phyloP scores from a whole-genome alignment of 371 early-diverging fungal species.

The Syncephalis fuscata region DNA sequence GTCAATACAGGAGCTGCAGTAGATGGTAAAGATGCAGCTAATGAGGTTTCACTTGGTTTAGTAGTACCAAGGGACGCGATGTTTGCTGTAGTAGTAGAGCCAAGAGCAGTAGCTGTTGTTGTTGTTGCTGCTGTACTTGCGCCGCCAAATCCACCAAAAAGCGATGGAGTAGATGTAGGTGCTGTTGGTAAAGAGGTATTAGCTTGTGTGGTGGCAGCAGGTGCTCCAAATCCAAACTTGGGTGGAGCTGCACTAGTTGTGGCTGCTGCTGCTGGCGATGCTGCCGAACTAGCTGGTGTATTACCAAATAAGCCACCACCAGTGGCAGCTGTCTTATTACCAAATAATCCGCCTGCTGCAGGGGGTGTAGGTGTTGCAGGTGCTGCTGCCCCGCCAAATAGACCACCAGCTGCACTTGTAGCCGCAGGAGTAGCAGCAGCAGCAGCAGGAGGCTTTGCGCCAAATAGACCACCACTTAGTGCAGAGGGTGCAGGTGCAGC shows the following conservation, averaged over 20 bases:
- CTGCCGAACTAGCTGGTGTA: constrained; percentile 1
- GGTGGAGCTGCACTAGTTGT: constrained; percentile 7
- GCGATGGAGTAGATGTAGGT: constrained; percentile 5
- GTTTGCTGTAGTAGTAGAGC: background rate
- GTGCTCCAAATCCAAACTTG: constrained; percentile 6
- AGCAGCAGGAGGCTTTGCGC: background rate
- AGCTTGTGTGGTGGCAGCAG: constrained; percentile 3
- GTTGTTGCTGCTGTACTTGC: background rate
- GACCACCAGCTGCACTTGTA: background rate
- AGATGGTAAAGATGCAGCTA: constrained; percentile 8
- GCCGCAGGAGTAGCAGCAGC: constrained; percentile 1
- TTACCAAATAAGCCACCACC: background rate
- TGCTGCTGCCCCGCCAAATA: background rate
- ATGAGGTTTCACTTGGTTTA: constrained; percentile 9
- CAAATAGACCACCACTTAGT: too few species aligned
- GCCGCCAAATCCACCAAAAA: background rate
- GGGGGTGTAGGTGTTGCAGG: background rate
- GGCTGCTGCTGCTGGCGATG: constrained; percentile 1
- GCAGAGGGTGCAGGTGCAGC: background rate
- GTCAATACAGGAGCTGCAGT: constrained; percentile 11
- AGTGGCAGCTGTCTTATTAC: constrained; percentile 1
- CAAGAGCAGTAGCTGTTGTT: constrained; percentile 4
- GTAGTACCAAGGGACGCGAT: constrained; percentile 1
- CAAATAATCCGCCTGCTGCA: background rate
- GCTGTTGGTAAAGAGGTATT: constrained; percentile 7